A percentile compares a stretch with the other conserved stretches of the same genome.
Evolutionary conservation across 495 filamentous ascomycete species (phyloP).

Genomic region (Penicillium paxilli): DNA sequence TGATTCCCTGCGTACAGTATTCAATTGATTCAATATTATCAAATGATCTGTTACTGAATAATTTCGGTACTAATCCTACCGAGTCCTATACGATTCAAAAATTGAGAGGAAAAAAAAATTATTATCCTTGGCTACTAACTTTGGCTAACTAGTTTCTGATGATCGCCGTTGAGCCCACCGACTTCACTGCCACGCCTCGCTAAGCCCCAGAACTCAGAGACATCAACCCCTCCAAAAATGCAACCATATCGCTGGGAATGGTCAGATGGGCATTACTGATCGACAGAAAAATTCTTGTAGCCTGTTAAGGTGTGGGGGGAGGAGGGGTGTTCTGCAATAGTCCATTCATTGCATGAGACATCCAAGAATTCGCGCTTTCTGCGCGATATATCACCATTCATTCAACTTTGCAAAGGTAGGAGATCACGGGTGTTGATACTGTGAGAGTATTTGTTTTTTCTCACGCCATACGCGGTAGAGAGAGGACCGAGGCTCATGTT

Average conservation of each 20-base stretch:
- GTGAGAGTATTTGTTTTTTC: not conserved
- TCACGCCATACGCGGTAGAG: not conserved
- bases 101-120: not conserved
- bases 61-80: not conserved
- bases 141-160: not conserved
- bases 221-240: not conserved
- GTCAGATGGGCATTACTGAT: not conserved
- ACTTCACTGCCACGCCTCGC: conserved; percentile 6
- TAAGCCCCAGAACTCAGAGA: conserved; percentile 9
- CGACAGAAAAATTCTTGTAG: not conserved
- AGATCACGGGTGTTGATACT: not conserved
- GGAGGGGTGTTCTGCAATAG: not conserved
- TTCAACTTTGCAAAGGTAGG: not conserved
- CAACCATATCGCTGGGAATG: not conserved
- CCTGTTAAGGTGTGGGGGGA: too few species aligned
- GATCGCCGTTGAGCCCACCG: not conserved
- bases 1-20: too few species aligned
- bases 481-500: not conserved
- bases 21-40: conserved; percentile 13
- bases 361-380: not conserved
- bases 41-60: not conserved
- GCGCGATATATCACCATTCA: not conserved
- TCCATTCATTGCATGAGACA: not conserved
- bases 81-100: not conserved
- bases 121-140: not conserved